These are phyloP conservation scores for Rhynchospora breviuscula DNA, from an alignment of 176 grass and related monocot genomes.

Conservation along the genomic window DNA sequence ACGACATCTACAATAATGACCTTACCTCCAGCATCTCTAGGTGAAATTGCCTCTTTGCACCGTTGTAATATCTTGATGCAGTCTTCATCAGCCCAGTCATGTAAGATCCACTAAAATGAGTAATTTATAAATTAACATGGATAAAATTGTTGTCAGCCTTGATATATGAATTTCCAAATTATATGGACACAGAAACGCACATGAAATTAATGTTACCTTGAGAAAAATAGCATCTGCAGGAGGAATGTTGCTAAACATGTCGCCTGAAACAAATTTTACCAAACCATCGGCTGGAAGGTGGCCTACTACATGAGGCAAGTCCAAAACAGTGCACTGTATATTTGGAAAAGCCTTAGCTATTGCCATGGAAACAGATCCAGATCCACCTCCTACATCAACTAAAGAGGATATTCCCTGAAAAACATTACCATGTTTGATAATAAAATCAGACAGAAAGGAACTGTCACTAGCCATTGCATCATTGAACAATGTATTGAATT, in stretches of 20 bases:
- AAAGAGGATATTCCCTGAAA: too few species aligned
- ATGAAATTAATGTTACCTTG: not conserved
- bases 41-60: not conserved
- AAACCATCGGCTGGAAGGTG: conserved; percentile 4
- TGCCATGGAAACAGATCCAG: too few species aligned
- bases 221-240: not conserved
- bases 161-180: too few species aligned
- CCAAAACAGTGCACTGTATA: too few species aligned
- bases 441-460: not conserved
- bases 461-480: conserved; percentile 22
- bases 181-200: not conserved
- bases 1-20: not conserved
- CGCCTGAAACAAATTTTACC: conserved; percentile 21
- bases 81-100: not conserved
- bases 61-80: not conserved
- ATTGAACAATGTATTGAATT: conserved; percentile 23
- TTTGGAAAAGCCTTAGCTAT: too few species aligned
- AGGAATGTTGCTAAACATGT: not conserved
- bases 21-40: not conserved
- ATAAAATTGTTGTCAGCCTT: too few species aligned
- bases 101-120: not conserved
- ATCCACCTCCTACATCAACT: too few species aligned
- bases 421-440: too few species aligned
- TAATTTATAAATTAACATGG: too few species aligned
- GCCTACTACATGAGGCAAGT: conserved; percentile 12